A percentile compares a stretch with the other conserved stretches of the same genome.
phyloP scores from a whole-genome alignment of 2,329 filamentous ascomycete species.

The Decorospora gaudefroyi region DNA sequence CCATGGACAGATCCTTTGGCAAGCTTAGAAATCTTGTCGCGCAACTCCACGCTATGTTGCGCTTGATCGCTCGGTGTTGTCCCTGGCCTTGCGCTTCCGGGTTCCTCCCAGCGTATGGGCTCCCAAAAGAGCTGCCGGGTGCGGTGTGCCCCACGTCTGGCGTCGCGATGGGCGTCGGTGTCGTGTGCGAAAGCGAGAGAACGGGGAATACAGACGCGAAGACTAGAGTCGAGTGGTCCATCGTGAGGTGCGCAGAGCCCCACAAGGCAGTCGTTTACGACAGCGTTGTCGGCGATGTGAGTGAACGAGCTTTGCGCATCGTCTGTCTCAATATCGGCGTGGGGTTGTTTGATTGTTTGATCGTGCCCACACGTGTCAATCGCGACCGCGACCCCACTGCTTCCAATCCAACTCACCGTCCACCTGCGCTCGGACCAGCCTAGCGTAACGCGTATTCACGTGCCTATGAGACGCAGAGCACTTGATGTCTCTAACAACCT shows the following conservation, averaged over 20 bases:
- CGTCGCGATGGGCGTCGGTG: slow-evolving; percentile 52
- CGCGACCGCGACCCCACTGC: slow-evolving; percentile 12
- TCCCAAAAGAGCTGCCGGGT: slow-evolving; percentile 49
- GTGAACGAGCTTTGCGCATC: not conserved
- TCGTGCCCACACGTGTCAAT: slow-evolving; percentile 2
- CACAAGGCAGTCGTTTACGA: slow-evolving; percentile 19
- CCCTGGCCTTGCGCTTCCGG: slow-evolving; percentile 36
- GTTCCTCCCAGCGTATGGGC: slow-evolving; percentile 33
- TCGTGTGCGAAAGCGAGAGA: slow-evolving; percentile 48
- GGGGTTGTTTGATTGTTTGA: slow-evolving; percentile 4
- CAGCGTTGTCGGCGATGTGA: not conserved
- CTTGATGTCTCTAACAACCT: not conserved
- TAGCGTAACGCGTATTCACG: slow-evolving; percentile 23
- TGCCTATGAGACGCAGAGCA: too few relatives aligned
- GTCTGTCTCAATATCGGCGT: slow-evolving; percentile 3
- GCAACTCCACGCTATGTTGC: slow-evolving; percentile 53
- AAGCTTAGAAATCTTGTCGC: slow-evolving; percentile 52
- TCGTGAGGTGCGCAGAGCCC: slow-evolving; percentile 31
- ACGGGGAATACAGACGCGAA: slow-evolving; percentile 55
- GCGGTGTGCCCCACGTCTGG: slow-evolving; percentile 50
- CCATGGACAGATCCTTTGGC: slow-evolving; percentile 32
- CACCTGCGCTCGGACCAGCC: slow-evolving; percentile 15
- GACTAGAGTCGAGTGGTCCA: slow-evolving; percentile 45
- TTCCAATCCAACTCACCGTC: slow-evolving; percentile 13
- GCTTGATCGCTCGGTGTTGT: slow-evolving; percentile 43